These are phyloP conservation scores for Tricholoma sp. DNA, from an alignment of 768 basidiomycete genomes.

Conservation along the genomic window DNA sequence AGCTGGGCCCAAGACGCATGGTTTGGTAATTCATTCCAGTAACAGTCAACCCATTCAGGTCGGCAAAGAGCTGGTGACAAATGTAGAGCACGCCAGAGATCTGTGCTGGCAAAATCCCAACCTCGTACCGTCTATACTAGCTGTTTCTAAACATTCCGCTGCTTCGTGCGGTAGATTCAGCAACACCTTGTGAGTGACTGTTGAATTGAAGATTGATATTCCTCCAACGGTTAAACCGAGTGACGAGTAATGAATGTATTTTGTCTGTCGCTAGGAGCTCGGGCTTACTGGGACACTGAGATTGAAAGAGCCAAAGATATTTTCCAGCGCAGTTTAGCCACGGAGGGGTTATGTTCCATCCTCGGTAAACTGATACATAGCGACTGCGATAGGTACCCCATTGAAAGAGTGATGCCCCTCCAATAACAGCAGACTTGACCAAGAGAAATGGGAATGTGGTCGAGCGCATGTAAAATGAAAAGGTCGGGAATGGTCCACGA, in stretches of 20 bases:
- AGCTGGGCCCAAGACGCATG: slow-evolving; percentile 4
- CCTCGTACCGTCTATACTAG: not conserved
- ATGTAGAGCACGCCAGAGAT: slow-evolving; percentile 1
- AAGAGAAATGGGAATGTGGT: slow-evolving; percentile 2
- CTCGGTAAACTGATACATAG: slow-evolving; percentile 9
- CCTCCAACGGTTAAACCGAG: not conserved
- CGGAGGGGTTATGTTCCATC: slow-evolving; percentile 1
- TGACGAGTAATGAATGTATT: not conserved
- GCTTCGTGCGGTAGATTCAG: not conserved
- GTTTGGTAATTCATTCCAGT: not conserved
- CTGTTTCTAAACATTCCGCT: not conserved
- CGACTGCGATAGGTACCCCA: slow-evolving; percentile 12
- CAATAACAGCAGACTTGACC: slow-evolving; percentile 17
- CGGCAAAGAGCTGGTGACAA: not conserved
- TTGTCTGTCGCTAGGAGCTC: not conserved
- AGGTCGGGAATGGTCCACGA: not conserved
- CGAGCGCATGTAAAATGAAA: not conserved
- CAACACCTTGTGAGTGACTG: not conserved
- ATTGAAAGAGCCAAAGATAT: not conserved
- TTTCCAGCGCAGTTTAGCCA: slow-evolving; percentile 13
- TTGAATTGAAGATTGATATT: too few species aligned
- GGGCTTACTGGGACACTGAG: not conserved
- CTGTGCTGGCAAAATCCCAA: not conserved
- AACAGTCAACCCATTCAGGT: not conserved
- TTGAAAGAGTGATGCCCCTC: slow-evolving; percentile 9